Percentiles rank a stretch among this genome's conserved stretches.
Conservation (phyloP, 2,329 filamentous ascomycete genomes). For the Sordariomycetes sp. region DNA sequence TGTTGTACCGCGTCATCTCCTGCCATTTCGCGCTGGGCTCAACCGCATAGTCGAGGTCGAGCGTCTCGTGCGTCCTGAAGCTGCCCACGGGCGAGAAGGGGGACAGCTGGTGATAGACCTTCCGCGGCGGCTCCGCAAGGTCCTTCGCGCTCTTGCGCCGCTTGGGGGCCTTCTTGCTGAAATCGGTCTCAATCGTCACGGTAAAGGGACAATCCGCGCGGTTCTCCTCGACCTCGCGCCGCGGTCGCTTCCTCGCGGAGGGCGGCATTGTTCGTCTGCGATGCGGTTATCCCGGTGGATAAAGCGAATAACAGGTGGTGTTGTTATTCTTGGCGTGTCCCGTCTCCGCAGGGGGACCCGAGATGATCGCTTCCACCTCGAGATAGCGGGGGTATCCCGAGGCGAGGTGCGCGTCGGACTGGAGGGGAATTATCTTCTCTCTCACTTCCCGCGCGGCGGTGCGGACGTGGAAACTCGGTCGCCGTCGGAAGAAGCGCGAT, state of each 20-base stretch:
- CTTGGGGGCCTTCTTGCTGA: constrained; percentile 29
- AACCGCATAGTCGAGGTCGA: constrained; percentile 42
- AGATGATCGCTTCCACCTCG: background rate
- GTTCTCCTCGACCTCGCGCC: constrained; percentile 31
- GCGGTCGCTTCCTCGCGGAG: constrained; percentile 31
- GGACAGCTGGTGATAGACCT: constrained; percentile 34
- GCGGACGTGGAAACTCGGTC: background rate
- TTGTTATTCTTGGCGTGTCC: background rate
- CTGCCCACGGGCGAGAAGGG: constrained; percentile 40
- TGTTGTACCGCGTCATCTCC: constrained; percentile 48
- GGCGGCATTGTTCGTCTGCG: background rate
- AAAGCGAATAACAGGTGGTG: background rate
- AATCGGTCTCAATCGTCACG: constrained; percentile 23
- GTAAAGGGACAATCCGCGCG: constrained; percentile 43
- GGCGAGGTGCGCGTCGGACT: background rate
- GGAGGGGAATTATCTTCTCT: background rate
- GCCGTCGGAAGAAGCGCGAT: background rate
- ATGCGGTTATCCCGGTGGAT: background rate
- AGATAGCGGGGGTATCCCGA: background rate
- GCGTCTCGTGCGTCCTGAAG: constrained; percentile 37
- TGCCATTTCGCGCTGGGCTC: constrained; percentile 38
- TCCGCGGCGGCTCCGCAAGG: constrained; percentile 27
- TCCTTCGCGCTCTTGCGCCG: constrained; percentile 25
- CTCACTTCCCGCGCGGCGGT: background rate
- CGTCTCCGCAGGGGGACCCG: background rate